Evolutionary conservation across 2,329 filamentous ascomycete genomes (phyloP).

Genomic region (Botrytis porri): DNA sequence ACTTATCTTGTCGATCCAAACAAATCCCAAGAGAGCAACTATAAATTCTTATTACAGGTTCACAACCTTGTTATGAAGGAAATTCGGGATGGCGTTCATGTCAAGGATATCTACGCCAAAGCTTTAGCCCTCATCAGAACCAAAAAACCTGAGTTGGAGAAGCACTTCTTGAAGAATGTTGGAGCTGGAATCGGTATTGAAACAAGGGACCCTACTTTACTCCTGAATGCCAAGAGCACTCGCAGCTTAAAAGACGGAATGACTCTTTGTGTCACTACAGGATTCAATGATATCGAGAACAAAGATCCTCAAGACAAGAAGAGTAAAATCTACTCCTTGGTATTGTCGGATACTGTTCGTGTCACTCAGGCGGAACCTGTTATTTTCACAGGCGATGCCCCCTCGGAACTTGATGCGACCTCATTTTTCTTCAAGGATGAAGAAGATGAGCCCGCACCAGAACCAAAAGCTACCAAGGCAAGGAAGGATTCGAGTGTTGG

Average conservation of each 20-base stretch:
- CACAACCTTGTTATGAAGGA: constrained; percentile 91
- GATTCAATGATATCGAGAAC: constrained; percentile 86
- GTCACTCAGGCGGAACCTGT: constrained; percentile 75
- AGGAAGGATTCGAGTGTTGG: constrained; percentile 81
- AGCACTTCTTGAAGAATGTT: constrained; percentile 89
- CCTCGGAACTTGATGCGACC: constrained; percentile 86
- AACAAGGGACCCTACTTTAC: constrained; percentile 75
- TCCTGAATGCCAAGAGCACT: constrained; percentile 83
- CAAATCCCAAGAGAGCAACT: constrained; percentile 91
- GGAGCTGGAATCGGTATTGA: constrained; percentile 93
- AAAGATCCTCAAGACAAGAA: constrained; percentile 84
- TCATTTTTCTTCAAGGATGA: constrained; percentile 99
- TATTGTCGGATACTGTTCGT: constrained; percentile 90
- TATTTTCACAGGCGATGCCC: constrained; percentile 90
- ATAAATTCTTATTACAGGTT: constrained; percentile 80
- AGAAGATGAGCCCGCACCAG: constrained; percentile 61
- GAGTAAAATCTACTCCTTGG: constrained; percentile 82
- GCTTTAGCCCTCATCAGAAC: constrained; percentile 75
- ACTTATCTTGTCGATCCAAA: constrained; percentile 97
- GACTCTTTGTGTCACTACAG: constrained; percentile 88
- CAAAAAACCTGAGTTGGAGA: constrained; percentile 93
- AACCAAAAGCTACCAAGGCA: constrained; percentile 83
- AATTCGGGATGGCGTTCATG: constrained; percentile 78
- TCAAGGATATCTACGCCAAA: constrained; percentile 90
- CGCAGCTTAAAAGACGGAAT: constrained; percentile 90